Percentiles rank a stretch among this genome's conserved stretches.
Evolutionary conservation across 805 yeast genomes (phyloP).

Genomic region (Metschnikowia matae): DNA sequence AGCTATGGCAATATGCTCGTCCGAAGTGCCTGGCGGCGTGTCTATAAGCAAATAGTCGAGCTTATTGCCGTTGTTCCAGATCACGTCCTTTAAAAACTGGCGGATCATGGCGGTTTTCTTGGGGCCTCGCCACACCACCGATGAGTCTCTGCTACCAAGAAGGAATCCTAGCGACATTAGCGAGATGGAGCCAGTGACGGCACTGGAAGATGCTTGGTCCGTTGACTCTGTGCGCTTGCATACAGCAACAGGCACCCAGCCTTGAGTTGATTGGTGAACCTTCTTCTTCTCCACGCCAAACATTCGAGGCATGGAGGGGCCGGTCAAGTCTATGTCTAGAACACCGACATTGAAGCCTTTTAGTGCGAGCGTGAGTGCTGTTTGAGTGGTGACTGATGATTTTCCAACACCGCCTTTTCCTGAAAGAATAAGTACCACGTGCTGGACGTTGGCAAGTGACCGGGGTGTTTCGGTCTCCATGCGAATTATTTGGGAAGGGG

Average conservation of each 20-base stretch:
- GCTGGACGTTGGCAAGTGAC: slow-evolving; percentile 53
- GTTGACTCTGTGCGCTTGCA: slow-evolving; percentile 10
- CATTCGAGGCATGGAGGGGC: slow-evolving; percentile 95
- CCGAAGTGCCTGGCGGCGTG: slow-evolving; percentile 99
- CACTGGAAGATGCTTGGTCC: neutral
- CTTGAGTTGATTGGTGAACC: slow-evolving; percentile 73
- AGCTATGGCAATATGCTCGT: slow-evolving; percentile 95
- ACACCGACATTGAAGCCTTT: slow-evolving; percentile 87
- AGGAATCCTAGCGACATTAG: slow-evolving; percentile 89
- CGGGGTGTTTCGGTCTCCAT: slow-evolving; percentile 21
- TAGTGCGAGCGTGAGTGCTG: slow-evolving; percentile 74
- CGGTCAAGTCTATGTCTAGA: slow-evolving; percentile 90
- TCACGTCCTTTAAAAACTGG: slow-evolving; percentile 86
- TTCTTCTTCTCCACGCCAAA: slow-evolving; percentile 81
- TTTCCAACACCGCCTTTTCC: slow-evolving; percentile 99
- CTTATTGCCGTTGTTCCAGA: slow-evolving; percentile 65
- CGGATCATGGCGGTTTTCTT: slow-evolving; percentile 96
- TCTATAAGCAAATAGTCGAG: slow-evolving; percentile 81
- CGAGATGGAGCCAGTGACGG: slow-evolving; percentile 42
- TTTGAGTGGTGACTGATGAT: slow-evolving; percentile 91
- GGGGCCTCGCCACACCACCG: slow-evolving; percentile 98
- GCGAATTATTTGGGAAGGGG: neutral
- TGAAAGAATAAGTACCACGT: slow-evolving; percentile 76
- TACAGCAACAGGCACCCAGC: slow-evolving; percentile 86
- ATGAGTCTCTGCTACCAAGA: slow-evolving; percentile 75